These are phyloP conservation scores for Botrytis sinoallii DNA, from an alignment of 2,329 filamentous ascomycete species.

Conservation along the genomic window DNA sequence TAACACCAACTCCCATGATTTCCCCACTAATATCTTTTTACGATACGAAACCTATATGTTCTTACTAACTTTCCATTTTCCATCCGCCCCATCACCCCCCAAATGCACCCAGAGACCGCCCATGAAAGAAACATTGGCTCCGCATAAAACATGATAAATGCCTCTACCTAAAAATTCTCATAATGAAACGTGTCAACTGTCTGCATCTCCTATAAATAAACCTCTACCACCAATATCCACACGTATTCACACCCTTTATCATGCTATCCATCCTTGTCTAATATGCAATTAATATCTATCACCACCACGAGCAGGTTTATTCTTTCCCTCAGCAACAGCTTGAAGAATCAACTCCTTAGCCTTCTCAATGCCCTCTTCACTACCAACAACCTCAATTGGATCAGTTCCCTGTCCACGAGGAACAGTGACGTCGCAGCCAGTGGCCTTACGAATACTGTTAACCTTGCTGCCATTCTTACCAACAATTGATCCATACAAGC, in stretches of 20 bases:
- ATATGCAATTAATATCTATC: conserved; percentile 14
- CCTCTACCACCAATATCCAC: not conserved
- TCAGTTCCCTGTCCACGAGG: conserved; percentile 76
- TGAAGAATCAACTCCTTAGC: conserved; percentile 87
- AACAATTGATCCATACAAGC: conserved; percentile 85
- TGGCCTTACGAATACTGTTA: conserved; percentile 88
- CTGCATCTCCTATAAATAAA: not conserved
- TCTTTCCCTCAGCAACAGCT: conserved; percentile 63
- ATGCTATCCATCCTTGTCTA: not conserved
- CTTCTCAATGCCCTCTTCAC: conserved; percentile 74
- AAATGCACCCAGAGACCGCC: not conserved
- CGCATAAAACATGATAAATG: conserved; percentile 1
- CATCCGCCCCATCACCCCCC: not conserved
- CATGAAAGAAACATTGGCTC: conserved; percentile 5
- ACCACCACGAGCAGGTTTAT: conserved; percentile 7
- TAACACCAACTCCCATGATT: conserved; percentile 7
- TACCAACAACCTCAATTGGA: conserved; percentile 86
- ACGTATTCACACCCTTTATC: not conserved
- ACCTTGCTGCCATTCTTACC: conserved; percentile 87
- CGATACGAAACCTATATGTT: not conserved
- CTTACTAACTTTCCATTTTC: not conserved
- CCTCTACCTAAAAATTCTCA: not conserved
- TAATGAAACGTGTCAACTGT: not conserved
- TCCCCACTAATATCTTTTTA: not conserved
- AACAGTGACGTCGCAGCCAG: conserved; percentile 90